These are phyloP conservation scores for Diaporthe ampelina DNA, from an alignment of 2,329 filamentous ascomycete genomes.

Conservation along the genomic window DNA sequence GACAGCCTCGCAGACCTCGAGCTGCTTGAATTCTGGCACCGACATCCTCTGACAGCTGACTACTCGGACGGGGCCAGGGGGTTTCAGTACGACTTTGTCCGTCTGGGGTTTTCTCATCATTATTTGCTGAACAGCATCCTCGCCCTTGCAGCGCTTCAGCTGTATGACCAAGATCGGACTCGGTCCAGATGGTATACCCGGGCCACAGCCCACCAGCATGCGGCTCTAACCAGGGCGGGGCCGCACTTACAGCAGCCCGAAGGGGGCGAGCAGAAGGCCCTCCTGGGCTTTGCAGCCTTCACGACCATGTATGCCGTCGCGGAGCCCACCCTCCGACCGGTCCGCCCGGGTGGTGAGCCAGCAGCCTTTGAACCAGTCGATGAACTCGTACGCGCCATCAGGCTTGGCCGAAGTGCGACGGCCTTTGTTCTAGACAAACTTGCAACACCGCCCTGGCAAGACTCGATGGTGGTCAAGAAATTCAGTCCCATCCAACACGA, in stretches of 20 bases:
- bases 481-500: not conserved
- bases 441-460: not conserved
- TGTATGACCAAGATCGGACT: constrained; percentile 4
- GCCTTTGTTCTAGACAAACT: not conserved
- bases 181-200: not conserved
- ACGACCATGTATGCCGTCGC: constrained; percentile 9
- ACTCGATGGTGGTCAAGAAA: not conserved
- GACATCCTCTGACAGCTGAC: constrained; percentile 1
- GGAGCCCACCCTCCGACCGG: constrained; percentile 1
- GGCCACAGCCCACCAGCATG: constrained; percentile 5
- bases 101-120: constrained; percentile 1
- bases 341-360: not conserved
- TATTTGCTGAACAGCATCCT: constrained; percentile 21
- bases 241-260: not conserved
- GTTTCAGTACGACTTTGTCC: constrained; percentile 13
- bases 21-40: constrained; percentile 17
- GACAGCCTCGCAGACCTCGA: constrained; percentile 13
- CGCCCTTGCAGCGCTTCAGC: constrained; percentile 16
- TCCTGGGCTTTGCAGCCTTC: constrained; percentile 5
- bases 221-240: not conserved
- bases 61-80: not conserved
- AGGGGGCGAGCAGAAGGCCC: not conserved
- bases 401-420: not conserved
- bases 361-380: not conserved
- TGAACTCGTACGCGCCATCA: constrained; percentile 8